Percentiles rank a stretch among this genome's conserved stretches.
These are phyloP conservation scores for Salix exigua DNA, from an alignment of 345 rosid species.

Conservation along the genomic window DNA sequence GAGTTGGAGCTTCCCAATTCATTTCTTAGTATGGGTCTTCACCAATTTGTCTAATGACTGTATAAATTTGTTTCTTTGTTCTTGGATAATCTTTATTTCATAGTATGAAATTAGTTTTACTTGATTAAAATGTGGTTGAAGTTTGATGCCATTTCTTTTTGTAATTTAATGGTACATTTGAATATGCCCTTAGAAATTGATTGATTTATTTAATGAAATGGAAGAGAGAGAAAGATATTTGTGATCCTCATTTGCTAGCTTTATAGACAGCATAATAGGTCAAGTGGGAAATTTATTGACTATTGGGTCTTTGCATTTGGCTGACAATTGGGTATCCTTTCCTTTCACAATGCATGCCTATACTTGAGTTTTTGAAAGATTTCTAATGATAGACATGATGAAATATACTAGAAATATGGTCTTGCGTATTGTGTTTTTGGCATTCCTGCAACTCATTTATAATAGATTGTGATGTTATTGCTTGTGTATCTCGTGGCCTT, in stretches of 20 bases:
- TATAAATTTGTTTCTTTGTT: background rate
- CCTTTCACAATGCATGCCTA: background rate
- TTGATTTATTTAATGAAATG: background rate
- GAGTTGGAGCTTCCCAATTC: background rate
- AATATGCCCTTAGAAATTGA: background rate
- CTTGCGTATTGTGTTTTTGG: background rate
- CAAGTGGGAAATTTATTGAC: too few relatives aligned
- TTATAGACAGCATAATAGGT: background rate
- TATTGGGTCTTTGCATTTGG: too few relatives aligned
- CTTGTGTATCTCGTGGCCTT: background rate
- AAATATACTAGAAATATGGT: background rate
- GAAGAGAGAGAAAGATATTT: background rate
- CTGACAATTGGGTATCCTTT: background rate
- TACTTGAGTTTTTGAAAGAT: background rate
- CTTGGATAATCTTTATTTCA: background rate
- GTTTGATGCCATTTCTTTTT: background rate
- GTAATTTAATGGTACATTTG: background rate
- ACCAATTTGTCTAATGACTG: background rate
- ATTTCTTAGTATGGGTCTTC: background rate
- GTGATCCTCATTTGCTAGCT: too few relatives aligned
- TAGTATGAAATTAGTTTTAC: background rate
- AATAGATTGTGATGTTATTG: background rate
- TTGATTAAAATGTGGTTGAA: background rate
- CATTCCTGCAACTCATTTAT: background rate
- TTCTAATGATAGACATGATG: background rate